A percentile compares a stretch with the other conserved stretches of the same genome.
Conservation (phyloP, 495 filamentous ascomycete genomes). For the Talaromyces liani region DNA sequence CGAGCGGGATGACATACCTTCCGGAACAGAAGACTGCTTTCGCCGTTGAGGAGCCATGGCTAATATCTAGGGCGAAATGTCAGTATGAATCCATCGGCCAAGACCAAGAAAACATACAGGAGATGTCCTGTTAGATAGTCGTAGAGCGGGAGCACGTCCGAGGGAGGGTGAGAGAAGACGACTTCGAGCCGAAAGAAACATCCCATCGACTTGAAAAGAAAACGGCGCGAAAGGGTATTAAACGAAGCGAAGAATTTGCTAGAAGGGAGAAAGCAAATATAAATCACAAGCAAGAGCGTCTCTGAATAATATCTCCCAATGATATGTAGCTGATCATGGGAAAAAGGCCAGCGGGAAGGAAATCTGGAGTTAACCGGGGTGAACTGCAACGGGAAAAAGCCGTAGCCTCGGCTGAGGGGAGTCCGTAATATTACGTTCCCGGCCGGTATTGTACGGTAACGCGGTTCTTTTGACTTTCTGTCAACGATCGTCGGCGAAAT, state of each 20-base stretch:
- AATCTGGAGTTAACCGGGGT: background rate
- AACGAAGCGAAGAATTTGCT: slow-evolving; percentile 8
- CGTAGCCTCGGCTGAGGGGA: slow-evolving; percentile 3
- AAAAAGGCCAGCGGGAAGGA: background rate
- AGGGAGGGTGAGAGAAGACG: slow-evolving; percentile 26
- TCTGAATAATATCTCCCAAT: background rate
- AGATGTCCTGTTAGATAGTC: slow-evolving; percentile 7
- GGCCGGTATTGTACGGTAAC: background rate
- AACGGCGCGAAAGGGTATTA: slow-evolving; percentile 3
- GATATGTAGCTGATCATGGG: background rate
- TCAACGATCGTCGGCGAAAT: background rate
- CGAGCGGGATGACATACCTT: slow-evolving; percentile 26
- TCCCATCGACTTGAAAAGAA: slow-evolving; percentile 19
- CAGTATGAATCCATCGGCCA: background rate
- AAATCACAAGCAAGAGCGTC: slow-evolving; percentile 4
- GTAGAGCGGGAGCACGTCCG: slow-evolving; percentile 8
- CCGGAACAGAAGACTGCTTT: slow-evolving; percentile 39
- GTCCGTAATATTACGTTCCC: background rate
- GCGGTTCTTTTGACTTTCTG: background rate
- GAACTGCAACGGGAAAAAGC: background rate
- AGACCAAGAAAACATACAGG: background rate
- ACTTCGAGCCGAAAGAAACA: slow-evolving; percentile 43
- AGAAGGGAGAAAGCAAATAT: background rate
- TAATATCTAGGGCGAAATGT: slow-evolving; percentile 21
- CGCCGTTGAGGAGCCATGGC: slow-evolving; percentile 34